Percentiles rank a stretch among this genome's conserved stretches.
These are phyloP conservation scores for Fusarium sp. DNA, from an alignment of 2,329 filamentous ascomycete species.

Conservation along the genomic window DNA sequence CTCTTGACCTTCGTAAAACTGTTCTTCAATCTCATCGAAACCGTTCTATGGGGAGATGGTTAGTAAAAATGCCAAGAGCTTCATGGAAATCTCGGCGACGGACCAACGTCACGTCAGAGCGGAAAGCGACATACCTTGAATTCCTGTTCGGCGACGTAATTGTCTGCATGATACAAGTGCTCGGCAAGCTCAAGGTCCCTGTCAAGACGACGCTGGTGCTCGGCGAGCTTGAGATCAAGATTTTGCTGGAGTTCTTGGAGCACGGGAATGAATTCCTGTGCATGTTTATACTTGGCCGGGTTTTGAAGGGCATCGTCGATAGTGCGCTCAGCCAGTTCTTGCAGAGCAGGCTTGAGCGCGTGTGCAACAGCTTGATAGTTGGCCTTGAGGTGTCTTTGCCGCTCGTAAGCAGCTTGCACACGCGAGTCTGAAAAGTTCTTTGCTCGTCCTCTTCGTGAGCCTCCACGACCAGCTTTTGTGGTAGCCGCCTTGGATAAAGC, in stretches of 20 bases:
- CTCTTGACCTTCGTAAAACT: conserved; percentile 59
- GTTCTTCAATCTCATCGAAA: conserved; percentile 53
- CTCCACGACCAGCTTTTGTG: conserved; percentile 53
- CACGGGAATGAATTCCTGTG: conserved; percentile 63
- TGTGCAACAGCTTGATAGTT: conserved; percentile 71
- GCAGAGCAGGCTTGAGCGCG: conserved; percentile 71
- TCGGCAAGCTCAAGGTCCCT: conserved; percentile 54
- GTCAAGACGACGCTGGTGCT: conserved; percentile 50
- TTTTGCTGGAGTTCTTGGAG: conserved; percentile 59
- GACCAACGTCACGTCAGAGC: conserved; percentile 31
- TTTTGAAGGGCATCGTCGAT: conserved; percentile 67
- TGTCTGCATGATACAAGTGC: conserved; percentile 50
- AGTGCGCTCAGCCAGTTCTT: conserved; percentile 71
- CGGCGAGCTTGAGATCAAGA: conserved; percentile 47
- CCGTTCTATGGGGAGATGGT: conserved; percentile 50
- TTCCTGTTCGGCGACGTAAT: conserved; percentile 51
- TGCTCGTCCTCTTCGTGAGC: conserved; percentile 61
- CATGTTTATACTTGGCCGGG: conserved; percentile 63
- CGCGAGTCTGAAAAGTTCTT: conserved; percentile 66
- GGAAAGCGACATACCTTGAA: conserved; percentile 51
- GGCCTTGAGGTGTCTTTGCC: conserved; percentile 74
- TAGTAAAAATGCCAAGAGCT: conserved; percentile 33
- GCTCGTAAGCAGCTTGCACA: conserved; percentile 69
- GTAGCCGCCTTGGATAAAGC: conserved; percentile 50
- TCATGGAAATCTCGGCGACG: conserved; percentile 39